Evolutionary conservation across 2,329 filamentous ascomycete genomes (phyloP).

Genomic region (Colletotrichum sp.): DNA sequence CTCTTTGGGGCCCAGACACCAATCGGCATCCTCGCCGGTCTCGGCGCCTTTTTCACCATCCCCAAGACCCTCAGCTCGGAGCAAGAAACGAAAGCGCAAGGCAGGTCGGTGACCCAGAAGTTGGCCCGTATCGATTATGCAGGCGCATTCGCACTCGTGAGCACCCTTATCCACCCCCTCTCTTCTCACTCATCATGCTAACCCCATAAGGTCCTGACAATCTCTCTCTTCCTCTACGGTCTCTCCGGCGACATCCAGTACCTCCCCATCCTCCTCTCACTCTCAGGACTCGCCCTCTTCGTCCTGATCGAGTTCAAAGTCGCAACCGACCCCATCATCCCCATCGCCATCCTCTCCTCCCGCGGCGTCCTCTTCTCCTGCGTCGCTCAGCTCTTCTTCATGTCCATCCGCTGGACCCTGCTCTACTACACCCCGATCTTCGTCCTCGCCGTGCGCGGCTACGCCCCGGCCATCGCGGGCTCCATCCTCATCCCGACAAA

Average conservation of each 20-base stretch:
- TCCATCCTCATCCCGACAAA: conserved; percentile 84
- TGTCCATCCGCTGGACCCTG: conserved; percentile 81
- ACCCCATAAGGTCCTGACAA: conserved; percentile 57
- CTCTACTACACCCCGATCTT: conserved; percentile 84
- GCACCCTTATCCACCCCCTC: not conserved
- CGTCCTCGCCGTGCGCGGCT: conserved; percentile 76
- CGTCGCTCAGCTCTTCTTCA: conserved; percentile 75
- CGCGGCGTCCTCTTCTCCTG: conserved; percentile 76
- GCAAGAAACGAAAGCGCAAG: conserved; percentile 43
- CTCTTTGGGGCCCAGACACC: conserved; percentile 79
- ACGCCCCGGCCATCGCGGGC: conserved; percentile 73
- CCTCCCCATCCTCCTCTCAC: conserved; percentile 65
- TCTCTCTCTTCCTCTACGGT: conserved; percentile 75
- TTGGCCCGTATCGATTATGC: conserved; percentile 76
- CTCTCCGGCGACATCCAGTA: conserved; percentile 68
- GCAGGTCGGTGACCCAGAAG: conserved; percentile 53
- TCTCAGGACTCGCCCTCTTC: conserved; percentile 57
- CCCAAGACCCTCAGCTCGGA: conserved; percentile 47
- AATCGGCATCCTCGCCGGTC: conserved; percentile 63
- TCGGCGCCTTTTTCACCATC: conserved; percentile 69
- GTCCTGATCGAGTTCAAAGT: conserved; percentile 67
- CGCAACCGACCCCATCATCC: conserved; percentile 75
- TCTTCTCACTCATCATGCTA: conserved; percentile 20
- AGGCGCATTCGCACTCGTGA: conserved; percentile 70
- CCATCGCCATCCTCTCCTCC: conserved; percentile 71